Base-by-base conservation (phyloP, 306 rosid species). In the Glycine tomentella region DNA sequence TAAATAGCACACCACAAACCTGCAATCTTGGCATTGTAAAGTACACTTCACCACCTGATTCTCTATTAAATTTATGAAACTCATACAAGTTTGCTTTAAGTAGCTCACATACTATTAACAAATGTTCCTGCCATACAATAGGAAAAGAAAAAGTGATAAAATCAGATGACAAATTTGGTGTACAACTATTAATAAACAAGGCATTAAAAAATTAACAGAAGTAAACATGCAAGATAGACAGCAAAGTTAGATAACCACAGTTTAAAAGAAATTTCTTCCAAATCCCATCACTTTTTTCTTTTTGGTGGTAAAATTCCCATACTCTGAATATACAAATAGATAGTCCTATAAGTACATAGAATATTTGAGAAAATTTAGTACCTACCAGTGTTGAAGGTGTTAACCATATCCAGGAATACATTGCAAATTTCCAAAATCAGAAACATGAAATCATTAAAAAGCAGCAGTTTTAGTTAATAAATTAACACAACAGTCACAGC, bases 11-110 rank as follows among this genome's bases (percentile, higher is more conserved):
- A 36, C 65, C 74, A 86, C 92, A 81, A 25, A 91, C 97, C 97
- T 93, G 97, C 87, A 93, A 81, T 88, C 97, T 87, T 52, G 97
- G 97, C 97, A 93, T 93, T 33, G 97, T 93, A 82, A 93, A 93
- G 92, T 93, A 93, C 52, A 93, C 97, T 84, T 93, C 97, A 42
- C 97, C 97, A 68, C 97, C 97, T 50, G 97, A 91, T 90, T 93
- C 97, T 84, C 97, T 85, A 78, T 93, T 93, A 78, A 93, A 93
- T 79, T 93, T 93, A 86, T 93, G 97, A 82, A 93, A 93, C 83
- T 93, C 97, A 51, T 93, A 93, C 52, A 93, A 84, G 86, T 93
- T 93, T 69, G 97, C 97, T 87, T 93, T 93, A 63, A 93, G 92
- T 78, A 93, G 97, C 82, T 93, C 97, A 76, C 97, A 90, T 58